Evolutionary conservation across 768 basidiomycete species (phyloP), one percentile per base, ranked within the genome.

Genomic region (Neoboletus magnificus): DNA sequence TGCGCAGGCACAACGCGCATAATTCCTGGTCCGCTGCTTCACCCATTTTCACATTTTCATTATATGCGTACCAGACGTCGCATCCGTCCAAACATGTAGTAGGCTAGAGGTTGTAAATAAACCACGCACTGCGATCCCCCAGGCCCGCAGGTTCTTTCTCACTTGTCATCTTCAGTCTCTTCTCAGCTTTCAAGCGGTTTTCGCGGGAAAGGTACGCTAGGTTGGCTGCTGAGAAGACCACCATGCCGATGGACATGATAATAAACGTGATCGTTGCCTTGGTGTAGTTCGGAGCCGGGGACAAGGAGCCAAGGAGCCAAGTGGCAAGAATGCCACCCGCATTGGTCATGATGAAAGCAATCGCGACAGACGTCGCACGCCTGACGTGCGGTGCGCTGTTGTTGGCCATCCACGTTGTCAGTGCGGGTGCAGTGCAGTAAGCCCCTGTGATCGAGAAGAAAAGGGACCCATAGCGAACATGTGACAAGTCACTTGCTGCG

Each of bases 291-390:
- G 83, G 83, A 2, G 78, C 70, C 1, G 77, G 70, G 3, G 80
- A 82, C 15, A 84, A 64, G 4, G 67, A 59, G 12, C 82, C 83
- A 30, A 84, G 66, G 10, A 84, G 75, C 83, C 83, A 85, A 0
- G 82, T 85, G 1, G 78, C 75, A 33, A 85, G 77, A 45, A 86
- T 84, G 2, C 82, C 83, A 12, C 83, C 83, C 0, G 76, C 71
- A 62, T 85, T 85, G 23, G 80, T 80, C 74, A 80, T 75, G 59
- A 81, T 80, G 58, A 83, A 81, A 1, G 77, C 77, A 25, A 84
- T 74, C 18, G 83, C 84, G 48, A 85, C 74, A 33, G 79, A 73
- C 1, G 84, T 83, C 1, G 83, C 85, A 18, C 85, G 78, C 29
- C 82, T 74, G 41, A 76, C 68, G 57, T 83, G 75, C 0, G 84